phyloP scores from a whole-genome alignment of 805 yeast genomes.

The Kluyveromyces siamensis region DNA sequence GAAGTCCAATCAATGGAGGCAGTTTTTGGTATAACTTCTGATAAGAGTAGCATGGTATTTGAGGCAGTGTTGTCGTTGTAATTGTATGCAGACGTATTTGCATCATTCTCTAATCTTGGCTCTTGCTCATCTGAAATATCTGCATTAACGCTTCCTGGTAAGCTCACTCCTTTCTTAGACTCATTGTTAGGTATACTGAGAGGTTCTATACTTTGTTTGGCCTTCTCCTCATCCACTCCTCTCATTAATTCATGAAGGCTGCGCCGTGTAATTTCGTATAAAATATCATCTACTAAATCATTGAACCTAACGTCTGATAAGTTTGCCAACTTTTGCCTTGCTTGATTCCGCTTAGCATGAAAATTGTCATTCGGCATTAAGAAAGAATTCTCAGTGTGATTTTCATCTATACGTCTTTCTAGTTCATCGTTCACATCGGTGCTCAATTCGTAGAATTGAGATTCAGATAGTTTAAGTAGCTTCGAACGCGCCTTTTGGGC shows the following conservation, averaged over 20 bases:
- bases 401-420: constrained; percentile 62
- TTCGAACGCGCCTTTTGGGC: constrained; percentile 82
- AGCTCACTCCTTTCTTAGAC: neutral
- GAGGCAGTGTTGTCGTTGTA: constrained; percentile 7
- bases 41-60: constrained; percentile 42
- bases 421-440: constrained; percentile 94
- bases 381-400: constrained; percentile 49
- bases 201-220: neutral
- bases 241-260: constrained; percentile 34
- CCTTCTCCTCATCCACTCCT: neutral
- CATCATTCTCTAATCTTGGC: neutral
- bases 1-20: constrained; percentile 84
- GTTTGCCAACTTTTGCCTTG: constrained; percentile 82
- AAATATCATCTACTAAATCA: constrained; percentile 84
- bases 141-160: too few species aligned
- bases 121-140: neutral
- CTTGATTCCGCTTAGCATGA: constrained; percentile 93
- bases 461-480: constrained; percentile 64
- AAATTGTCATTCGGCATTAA: constrained; percentile 62
- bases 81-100: neutral
- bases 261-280: constrained; percentile 78
- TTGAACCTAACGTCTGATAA: constrained; percentile 75
- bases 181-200: neutral
- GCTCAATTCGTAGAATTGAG: constrained; percentile 82
- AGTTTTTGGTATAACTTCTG: constrained; percentile 74